Evolutionary conservation across 2,329 filamentous ascomycete genomes (phyloP).

Genomic region (Nannizziopsis barbatae): DNA sequence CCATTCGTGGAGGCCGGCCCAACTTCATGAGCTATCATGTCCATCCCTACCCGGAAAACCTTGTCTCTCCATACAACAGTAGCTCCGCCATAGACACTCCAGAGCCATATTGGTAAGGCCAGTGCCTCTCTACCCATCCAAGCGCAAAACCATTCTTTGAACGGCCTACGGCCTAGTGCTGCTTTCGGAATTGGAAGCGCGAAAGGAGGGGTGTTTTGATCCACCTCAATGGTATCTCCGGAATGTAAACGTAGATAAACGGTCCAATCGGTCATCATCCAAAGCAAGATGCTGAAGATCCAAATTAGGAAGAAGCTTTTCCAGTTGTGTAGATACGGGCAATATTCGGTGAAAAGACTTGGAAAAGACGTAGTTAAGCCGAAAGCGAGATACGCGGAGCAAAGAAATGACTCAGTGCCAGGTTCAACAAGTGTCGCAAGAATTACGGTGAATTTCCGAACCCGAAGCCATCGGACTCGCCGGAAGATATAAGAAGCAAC

Average conservation of each 20-base stretch:
- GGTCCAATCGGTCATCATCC: slow-evolving; percentile 65
- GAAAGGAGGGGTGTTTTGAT: slow-evolving; percentile 64
- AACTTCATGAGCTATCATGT: slow-evolving; percentile 64
- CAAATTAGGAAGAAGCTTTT: slow-evolving; percentile 53
- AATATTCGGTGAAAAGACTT: slow-evolving; percentile 41
- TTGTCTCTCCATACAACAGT: slow-evolving; percentile 81
- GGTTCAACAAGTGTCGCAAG: slow-evolving; percentile 85
- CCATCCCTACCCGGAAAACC: slow-evolving; percentile 66
- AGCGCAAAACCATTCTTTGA: slow-evolving; percentile 61
- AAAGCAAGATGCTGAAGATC: slow-evolving; percentile 52
- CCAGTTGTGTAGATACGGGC: slow-evolving; percentile 56
- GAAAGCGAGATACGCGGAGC: slow-evolving; percentile 68
- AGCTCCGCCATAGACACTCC: slow-evolving; percentile 78
- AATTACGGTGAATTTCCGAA: slow-evolving; percentile 86
- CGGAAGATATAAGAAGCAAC: slow-evolving; percentile 66
- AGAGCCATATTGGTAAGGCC: slow-evolving; percentile 79
- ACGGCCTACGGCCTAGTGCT: slow-evolving; percentile 42
- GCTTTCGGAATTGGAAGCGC: slow-evolving; percentile 42
- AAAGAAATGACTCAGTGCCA: slow-evolving; percentile 78
- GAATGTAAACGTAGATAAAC: slow-evolving; percentile 66
- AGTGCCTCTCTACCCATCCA: slow-evolving; percentile 78
- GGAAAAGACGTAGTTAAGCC: slow-evolving; percentile 60
- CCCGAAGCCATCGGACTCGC: slow-evolving; percentile 78
- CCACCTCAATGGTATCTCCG: slow-evolving; percentile 56
- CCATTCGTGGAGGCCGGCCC: not conserved